Evolutionary conservation across 2,329 filamentous ascomycete genomes (phyloP).

Genomic region (Metarhizium brunneum): DNA sequence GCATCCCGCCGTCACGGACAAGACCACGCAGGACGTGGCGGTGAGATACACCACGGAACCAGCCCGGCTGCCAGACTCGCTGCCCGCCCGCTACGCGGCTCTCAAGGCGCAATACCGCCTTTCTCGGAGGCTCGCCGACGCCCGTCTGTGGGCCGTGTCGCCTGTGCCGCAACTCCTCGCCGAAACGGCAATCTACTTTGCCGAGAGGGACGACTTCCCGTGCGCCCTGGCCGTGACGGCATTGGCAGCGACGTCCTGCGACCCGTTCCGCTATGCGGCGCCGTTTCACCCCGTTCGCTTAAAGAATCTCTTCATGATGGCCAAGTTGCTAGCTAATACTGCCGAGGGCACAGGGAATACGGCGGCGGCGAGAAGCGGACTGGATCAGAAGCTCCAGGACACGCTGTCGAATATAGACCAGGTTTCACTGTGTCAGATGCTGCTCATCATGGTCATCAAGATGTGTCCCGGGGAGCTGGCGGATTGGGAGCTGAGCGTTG

Average conservation of each 20-base stretch:
- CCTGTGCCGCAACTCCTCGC: slow-evolving; percentile 36
- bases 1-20: slow-evolving; percentile 17
- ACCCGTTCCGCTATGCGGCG: slow-evolving; percentile 40
- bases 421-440: slow-evolving; percentile 42
- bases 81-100: slow-evolving; percentile 15
- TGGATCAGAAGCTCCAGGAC: slow-evolving; percentile 17
- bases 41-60: neutral
- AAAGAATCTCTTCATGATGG: slow-evolving; percentile 41
- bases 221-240: slow-evolving; percentile 37
- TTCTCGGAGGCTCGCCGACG: slow-evolving; percentile 11
- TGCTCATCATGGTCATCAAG: slow-evolving; percentile 38
- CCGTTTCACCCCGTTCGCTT: slow-evolving; percentile 42
- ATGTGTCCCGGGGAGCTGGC: slow-evolving; percentile 30
- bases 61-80: slow-evolving; percentile 9
- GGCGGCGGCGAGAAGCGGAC: slow-evolving; percentile 15
- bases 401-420: slow-evolving; percentile 37
- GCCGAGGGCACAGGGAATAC: slow-evolving; percentile 26
- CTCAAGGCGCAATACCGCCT: slow-evolving; percentile 14
- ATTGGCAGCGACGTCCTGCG: slow-evolving; percentile 36
- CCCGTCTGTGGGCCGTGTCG: slow-evolving; percentile 37
- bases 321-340: slow-evolving; percentile 42
- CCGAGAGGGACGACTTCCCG: slow-evolving; percentile 30
- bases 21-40: slow-evolving; percentile 8
- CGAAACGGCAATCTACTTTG: slow-evolving; percentile 36
- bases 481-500: slow-evolving; percentile 34